Evolutionary conservation across 192 early-diverging fungal genomes (phyloP).

Genomic region (Lunasporangiospora selenospora): DNA sequence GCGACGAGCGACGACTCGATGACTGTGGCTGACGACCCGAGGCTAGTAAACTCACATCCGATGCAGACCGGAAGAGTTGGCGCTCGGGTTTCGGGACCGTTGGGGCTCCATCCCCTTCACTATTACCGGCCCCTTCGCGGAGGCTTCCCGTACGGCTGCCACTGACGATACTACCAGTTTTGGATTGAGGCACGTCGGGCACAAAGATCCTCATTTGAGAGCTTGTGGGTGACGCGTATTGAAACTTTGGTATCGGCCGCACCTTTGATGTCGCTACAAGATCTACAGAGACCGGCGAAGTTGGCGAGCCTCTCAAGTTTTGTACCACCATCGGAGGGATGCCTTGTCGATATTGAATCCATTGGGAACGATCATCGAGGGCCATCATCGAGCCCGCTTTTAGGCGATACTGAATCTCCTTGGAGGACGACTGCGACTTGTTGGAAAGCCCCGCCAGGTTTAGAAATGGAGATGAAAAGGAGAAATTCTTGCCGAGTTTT

Average conservation of each 20-base stretch:
- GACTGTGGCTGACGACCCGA: neutral
- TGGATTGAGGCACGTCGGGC: slow-evolving; percentile 11
- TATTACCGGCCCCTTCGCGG: neutral
- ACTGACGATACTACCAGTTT: neutral
- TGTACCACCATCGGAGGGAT: slow-evolving; percentile 20
- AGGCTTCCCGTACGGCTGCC: slow-evolving; percentile 11
- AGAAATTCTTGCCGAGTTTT: slow-evolving; percentile 15
- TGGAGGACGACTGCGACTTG: neutral
- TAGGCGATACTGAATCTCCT: slow-evolving; percentile 17
- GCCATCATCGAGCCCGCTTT: slow-evolving; percentile 16
- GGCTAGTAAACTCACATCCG: slow-evolving; percentile 18
- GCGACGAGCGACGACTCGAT: neutral
- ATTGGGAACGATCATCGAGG: slow-evolving; percentile 24
- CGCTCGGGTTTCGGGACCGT: neutral
- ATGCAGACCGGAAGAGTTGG: slow-evolving; percentile 5
- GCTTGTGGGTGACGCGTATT: slow-evolving; percentile 35
- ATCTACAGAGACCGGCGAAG: slow-evolving; percentile 10
- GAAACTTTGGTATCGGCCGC: slow-evolving; percentile 13
- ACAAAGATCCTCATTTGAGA: slow-evolving; percentile 42
- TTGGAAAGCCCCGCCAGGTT: slow-evolving; percentile 13
- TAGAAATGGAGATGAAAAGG: slow-evolving; percentile 15
- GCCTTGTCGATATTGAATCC: slow-evolving; percentile 6
- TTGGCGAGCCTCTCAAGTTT: slow-evolving; percentile 22
- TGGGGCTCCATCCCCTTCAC: too few species aligned
- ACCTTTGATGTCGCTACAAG: neutral